Evolutionary conservation across 2,329 filamentous ascomycete genomes (phyloP), one percentile per base, ranked within the genome.

Genomic region (Pseudogymnoascus pannorum): DNA sequence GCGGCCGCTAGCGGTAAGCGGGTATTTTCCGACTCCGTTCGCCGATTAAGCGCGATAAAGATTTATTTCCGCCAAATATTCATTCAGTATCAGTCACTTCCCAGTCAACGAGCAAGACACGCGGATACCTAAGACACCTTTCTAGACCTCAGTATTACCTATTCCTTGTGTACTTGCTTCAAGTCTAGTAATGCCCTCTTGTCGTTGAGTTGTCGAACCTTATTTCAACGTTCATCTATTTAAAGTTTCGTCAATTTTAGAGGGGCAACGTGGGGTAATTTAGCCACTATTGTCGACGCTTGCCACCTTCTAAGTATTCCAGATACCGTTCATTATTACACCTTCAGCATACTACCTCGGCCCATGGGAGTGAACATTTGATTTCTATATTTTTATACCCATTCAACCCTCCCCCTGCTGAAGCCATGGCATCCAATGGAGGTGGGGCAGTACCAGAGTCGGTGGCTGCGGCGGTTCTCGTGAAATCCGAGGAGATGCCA

Each of bases 401-500:
- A 20, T 20, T 20, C 26, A 31, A 5, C 1, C 48, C 8, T 54
- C 26, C 16, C 9, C 14, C 26, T n/a, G 11, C 16, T 20, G 48
- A 54, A 29, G 24, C 26, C 4, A 54, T 54, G 48, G 26, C 26
- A 26, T 31, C n/a, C 48, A 54, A 54, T 20, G 48, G 26, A 54
- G 48, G 48, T 3, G 48, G 48, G 26, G 26, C 67, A 24, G 81
- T 82, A n/a, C 87, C 87, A 5, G 72, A 79, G 9, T 80, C 80
- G 64, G 87, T 86, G 61, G 90, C 87, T 57, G 85, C 89, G 73
- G 93, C 93, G 29, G 93, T 97, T 54, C 81, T 97, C 59, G 88
- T 93, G 68, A 81, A 87, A 58, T 97, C 93, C 1, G 87, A 89
- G 62, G 88, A 90, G 60, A 86, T 96, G 72, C 90, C 93, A 14